Evolutionary conservation across 345 rosid genomes (phyloP).

Genomic region (Linum usitatissimum): DNA sequence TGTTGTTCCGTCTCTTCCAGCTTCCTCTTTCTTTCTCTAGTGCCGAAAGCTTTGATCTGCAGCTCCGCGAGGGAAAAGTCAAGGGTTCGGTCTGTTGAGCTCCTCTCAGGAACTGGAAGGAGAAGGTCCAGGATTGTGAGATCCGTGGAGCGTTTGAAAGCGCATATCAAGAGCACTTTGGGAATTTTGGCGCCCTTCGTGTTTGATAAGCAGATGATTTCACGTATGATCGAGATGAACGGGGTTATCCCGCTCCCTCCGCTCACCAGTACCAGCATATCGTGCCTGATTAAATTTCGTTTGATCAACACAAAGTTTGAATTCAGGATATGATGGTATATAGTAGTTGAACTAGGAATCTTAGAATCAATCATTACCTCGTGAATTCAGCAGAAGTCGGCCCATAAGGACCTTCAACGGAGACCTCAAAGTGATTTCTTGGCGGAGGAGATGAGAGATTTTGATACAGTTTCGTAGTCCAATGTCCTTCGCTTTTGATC

Average conservation of each 20-base stretch:
- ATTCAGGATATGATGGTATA: too few relatives aligned
- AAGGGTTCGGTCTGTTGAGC: neutral
- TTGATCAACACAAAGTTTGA: too few relatives aligned
- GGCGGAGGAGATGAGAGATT: slow-evolving; percentile 12
- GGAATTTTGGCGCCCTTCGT: slow-evolving; percentile 5
- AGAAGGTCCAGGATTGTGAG: slow-evolving; percentile 22
- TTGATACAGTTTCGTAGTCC: slow-evolving; percentile 12
- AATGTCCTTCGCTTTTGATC: slow-evolving; percentile 18
- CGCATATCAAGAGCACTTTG: slow-evolving; percentile 12
- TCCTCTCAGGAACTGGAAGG: slow-evolving; percentile 9
- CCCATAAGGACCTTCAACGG: slow-evolving; percentile 23
- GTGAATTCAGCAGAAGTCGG: slow-evolving; percentile 11
- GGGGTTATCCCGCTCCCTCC: slow-evolving; percentile 28
- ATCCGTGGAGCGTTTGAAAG: slow-evolving; percentile 14
- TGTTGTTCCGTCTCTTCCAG: neutral
- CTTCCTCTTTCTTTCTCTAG: slow-evolving; percentile 8
- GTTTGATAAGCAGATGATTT: slow-evolving; percentile 11
- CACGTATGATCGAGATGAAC: slow-evolving; percentile 18
- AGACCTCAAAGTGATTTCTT: slow-evolving; percentile 7
- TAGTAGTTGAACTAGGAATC: too few relatives aligned
- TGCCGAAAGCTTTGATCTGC: slow-evolving; percentile 20
- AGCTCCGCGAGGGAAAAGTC: slow-evolving; percentile 15
- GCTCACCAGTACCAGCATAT: slow-evolving; percentile 16
- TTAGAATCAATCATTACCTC: neutral
- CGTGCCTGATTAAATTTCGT: slow-evolving; percentile 12